These are phyloP conservation scores for Amaranthus cruentus DNA, from an alignment of 148 eudicot species.

Conservation along the genomic window DNA sequence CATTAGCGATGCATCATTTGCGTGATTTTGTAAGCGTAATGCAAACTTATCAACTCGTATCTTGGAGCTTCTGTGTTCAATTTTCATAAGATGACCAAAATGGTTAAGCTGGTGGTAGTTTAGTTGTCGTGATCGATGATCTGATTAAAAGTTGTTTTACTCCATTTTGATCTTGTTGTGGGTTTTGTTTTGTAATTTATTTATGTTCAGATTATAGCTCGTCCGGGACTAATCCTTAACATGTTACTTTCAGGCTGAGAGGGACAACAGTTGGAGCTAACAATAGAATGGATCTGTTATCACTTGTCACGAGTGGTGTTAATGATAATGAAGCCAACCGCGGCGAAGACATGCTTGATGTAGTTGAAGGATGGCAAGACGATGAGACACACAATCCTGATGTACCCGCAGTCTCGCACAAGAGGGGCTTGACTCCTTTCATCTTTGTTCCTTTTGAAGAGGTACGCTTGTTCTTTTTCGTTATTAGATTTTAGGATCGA, in stretches of 20 bases:
- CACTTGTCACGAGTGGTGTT: constrained; percentile 83
- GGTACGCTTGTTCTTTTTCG: constrained; percentile 31
- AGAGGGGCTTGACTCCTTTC: constrained; percentile 77
- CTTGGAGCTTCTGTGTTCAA: neutral
- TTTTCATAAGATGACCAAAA: neutral
- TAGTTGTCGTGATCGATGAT: neutral
- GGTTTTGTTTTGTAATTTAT: neutral
- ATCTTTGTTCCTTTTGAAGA: constrained; percentile 92
- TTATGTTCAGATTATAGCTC: constrained; percentile 2
- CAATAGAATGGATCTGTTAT: constrained; percentile 81
- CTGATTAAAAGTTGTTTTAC: too few relatives aligned
- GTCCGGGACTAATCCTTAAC: neutral
- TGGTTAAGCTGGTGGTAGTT: neutral
- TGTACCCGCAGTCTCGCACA: constrained; percentile 89
- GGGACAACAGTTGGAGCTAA: constrained; percentile 85
- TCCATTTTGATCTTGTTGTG: too few relatives aligned
- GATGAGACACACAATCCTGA: constrained; percentile 92
- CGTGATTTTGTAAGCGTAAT: neutral
- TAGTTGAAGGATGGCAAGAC: constrained; percentile 89
- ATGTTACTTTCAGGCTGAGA: constrained; percentile 51
- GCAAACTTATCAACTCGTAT: neutral
- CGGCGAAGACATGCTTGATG: constrained; percentile 67
- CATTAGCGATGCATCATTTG: neutral
- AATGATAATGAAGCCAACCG: constrained; percentile 51
- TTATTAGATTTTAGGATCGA: neutral